phyloP scores from a whole-genome alignment of 345 rosid species.

The Boechera stricta region DNA sequence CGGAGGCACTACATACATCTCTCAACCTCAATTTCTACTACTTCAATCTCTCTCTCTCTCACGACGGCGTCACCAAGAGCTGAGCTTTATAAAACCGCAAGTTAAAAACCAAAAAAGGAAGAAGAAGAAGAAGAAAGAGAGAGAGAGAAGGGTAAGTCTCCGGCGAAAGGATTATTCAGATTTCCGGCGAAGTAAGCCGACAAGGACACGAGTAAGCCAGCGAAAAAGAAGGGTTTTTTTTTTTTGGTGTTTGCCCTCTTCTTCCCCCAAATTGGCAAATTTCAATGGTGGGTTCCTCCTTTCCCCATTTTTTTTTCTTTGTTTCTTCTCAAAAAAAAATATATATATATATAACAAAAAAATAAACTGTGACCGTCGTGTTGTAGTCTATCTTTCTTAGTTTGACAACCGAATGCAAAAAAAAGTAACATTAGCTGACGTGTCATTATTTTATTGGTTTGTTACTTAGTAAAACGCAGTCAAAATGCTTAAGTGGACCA shows the following conservation, averaged over 20 bases:
- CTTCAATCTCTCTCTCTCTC: conserved; percentile 24
- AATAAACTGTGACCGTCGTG: conserved; percentile 34
- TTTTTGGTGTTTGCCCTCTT: background rate
- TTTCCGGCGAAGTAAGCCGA: conserved; percentile 52
- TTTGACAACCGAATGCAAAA: conserved; percentile 17
- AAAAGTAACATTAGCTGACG: background rate
- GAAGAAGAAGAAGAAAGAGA: background rate
- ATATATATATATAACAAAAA: background rate
- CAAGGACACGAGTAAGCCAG: conserved; percentile 48
- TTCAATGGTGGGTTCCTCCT: conserved; percentile 46
- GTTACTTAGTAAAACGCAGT: background rate
- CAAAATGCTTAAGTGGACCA: background rate
- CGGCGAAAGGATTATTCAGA: conserved; percentile 38
- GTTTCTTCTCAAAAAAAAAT: background rate
- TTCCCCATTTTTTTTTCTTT: conserved; percentile 20
- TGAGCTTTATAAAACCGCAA: conserved; percentile 21
- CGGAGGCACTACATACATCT: conserved; percentile 92
- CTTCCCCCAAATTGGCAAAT: conserved; percentile 25
- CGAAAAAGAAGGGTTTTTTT: conserved; percentile 33
- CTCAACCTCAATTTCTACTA: conserved; percentile 36
- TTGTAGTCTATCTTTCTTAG: conserved; percentile 19
- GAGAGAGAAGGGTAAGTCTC: conserved; percentile 21
- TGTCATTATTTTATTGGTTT: conserved; percentile 5
- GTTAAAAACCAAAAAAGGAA: background rate
- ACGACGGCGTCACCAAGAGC: conserved; percentile 39